Evolutionary conservation across 2,329 filamentous ascomycete species (phyloP), one percentile per base, ranked within the genome.

Genomic region (Daldinia sp.): DNA sequence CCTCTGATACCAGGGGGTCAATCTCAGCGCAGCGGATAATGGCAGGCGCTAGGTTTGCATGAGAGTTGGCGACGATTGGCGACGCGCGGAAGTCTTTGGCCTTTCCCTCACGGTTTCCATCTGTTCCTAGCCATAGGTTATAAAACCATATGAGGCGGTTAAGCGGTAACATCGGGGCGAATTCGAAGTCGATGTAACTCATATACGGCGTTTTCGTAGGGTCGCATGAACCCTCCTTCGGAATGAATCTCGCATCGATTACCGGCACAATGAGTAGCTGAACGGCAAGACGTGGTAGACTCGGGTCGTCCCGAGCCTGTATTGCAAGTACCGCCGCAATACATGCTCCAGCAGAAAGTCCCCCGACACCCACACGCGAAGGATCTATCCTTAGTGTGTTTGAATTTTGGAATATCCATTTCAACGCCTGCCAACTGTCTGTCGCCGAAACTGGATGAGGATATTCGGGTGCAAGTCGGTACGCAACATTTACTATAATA

Each of bases 401-500:
- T 15, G 77, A 78, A 8, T 76, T 68, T 9, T 69, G 57, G 60
- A 77, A 71, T 27, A 81, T 71, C 68, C 80, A 77, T 58, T 77
- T 72, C 30, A 84, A 68, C 1, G 78, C 80, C 5, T 77, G 78
- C 70, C 80, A 84, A 50, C 78, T 79, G 72, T 85, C 83, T n/a
- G 80, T 77, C 15, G 81, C 76, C 27, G 75, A 76, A 11, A 77
- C 77, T n/a, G 83, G 83, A 59, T 82, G 84, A 4, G 79, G 72
- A 63, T 78, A 70, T 69, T 85, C 82, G 7, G 83, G 83, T 0
- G 83, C 80, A 1, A 84, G 77, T 3, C 83, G 78, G 67, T 85
- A 86, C n/a, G 72, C 81, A 9, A 85, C 79, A 66, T 83, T 80
- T 55, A 86, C 76, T 25, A 85, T 81, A 11, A 75, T 77, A 25